phyloP scores from a whole-genome alignment of 2,329 filamentous ascomycete genomes.

The Teratosphaeriaceae sp. region DNA sequence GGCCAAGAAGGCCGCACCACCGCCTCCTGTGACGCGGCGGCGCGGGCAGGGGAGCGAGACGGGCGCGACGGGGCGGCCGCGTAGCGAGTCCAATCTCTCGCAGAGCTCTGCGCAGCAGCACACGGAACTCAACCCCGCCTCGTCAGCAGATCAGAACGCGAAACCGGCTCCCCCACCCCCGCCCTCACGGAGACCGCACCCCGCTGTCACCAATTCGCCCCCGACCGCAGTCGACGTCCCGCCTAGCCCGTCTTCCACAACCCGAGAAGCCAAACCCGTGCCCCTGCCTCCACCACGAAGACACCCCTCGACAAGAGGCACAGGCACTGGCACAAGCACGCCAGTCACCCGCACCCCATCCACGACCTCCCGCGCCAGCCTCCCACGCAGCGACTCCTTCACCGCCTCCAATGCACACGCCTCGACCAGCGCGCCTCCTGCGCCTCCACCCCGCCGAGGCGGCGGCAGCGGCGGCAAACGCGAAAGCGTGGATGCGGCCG shows the following conservation, averaged over 20 bases:
- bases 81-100: conserved; percentile 23
- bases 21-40: conserved; percentile 44
- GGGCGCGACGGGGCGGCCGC: conserved; percentile 12
- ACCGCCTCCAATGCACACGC: conserved; percentile 2
- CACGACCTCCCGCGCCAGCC: conserved; percentile 14
- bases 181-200: conserved; percentile 20
- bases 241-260: conserved; percentile 5
- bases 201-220: conserved; percentile 1
- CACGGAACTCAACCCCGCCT: not conserved
- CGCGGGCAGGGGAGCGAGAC: conserved; percentile 32
- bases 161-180: conserved; percentile 24
- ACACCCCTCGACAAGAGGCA: conserved; percentile 16
- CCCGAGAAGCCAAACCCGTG: conserved; percentile 6
- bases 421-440: conserved; percentile 16
- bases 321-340: too few relatives aligned
- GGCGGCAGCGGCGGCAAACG: too few relatives aligned
- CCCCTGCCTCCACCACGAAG: conserved; percentile 25
- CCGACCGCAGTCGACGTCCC: conserved; percentile 10
- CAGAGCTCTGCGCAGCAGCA: conserved; percentile 11
- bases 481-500: too few relatives aligned
- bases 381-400: conserved; percentile 13
- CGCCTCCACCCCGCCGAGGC: conserved; percentile 24
- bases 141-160: not conserved
- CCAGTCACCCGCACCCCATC: conserved; percentile 14
- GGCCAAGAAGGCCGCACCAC: conserved; percentile 38